Conservation (phyloP, 352 stramenopile genomes). For the Paralagenidium karlingii region DNA sequence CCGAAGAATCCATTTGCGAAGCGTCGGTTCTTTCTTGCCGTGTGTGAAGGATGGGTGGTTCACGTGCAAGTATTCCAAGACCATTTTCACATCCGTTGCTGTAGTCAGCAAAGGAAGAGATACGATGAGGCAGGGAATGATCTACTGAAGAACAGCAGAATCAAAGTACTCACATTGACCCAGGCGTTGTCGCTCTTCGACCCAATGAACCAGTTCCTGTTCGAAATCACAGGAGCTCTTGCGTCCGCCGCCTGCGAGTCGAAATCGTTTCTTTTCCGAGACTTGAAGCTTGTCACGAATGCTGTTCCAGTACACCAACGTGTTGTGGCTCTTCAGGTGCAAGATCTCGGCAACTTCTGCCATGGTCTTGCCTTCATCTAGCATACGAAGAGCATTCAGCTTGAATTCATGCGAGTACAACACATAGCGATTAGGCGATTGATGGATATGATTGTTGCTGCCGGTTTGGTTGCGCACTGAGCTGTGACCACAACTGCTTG, state of each 20-base stretch:
- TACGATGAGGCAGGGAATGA: too few relatives aligned
- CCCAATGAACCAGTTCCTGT: conserved; percentile 59
- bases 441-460: too few relatives aligned
- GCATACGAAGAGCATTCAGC: conserved; percentile 43
- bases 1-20: conserved; percentile 70
- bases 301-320: conserved; percentile 60
- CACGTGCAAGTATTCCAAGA: conserved; percentile 56
- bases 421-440: conserved; percentile 42
- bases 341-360: conserved; percentile 46
- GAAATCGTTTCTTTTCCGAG: conserved; percentile 62
- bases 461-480: too few relatives aligned
- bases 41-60: conserved; percentile 52
- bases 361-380: conserved; percentile 56
- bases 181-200: conserved; percentile 49
- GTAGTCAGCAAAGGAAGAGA: neutral
- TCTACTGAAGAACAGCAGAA: too few relatives aligned
- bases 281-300: conserved; percentile 62
- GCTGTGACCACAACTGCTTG: too few relatives aligned
- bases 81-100: conserved; percentile 55
- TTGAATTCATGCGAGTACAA: conserved; percentile 75
- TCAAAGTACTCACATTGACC: conserved; percentile 21
- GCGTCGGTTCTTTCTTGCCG: conserved; percentile 67
- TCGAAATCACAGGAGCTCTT: conserved; percentile 63
- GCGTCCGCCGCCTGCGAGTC: conserved; percentile 43
- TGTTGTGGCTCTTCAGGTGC: conserved; percentile 54